Evolutionary conservation across 2,329 filamentous ascomycete genomes (phyloP).

Genomic region (Sclerotinia glacialis): DNA sequence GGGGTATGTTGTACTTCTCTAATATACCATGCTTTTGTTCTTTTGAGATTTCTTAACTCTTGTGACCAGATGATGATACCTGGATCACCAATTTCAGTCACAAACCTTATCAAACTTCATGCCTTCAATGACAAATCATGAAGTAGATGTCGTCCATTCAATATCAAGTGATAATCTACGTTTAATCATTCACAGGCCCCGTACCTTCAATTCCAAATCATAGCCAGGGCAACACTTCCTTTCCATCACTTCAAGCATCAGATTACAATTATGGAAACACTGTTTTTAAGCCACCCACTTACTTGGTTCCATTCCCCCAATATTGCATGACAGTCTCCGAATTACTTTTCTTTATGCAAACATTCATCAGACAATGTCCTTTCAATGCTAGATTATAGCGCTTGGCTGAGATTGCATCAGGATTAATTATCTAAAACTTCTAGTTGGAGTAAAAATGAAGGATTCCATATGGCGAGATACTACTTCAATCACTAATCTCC

Average conservation of each 20-base stretch:
- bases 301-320: neutral
- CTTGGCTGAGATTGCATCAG: neutral
- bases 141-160: neutral
- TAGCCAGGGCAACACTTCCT: neutral
- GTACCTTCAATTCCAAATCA: neutral
- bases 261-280: no score
- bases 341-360: neutral
- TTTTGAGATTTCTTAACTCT: neutral
- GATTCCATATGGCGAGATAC: no score
- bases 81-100: neutral
- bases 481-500: neutral
- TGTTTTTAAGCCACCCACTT: neutral
- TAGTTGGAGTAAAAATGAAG: neutral
- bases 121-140: neutral
- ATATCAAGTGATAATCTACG: neutral
- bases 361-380: neutral
- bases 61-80: neutral
- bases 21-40: neutral
- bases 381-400: neutral
- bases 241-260: no score
- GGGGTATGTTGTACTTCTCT: conserved; percentile 20
- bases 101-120: neutral
- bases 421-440: neutral
- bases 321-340: neutral
- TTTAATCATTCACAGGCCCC: neutral